phyloP scores from a whole-genome alignment of 139 green algal species.

The Chlamydomonas sp. region DNA sequence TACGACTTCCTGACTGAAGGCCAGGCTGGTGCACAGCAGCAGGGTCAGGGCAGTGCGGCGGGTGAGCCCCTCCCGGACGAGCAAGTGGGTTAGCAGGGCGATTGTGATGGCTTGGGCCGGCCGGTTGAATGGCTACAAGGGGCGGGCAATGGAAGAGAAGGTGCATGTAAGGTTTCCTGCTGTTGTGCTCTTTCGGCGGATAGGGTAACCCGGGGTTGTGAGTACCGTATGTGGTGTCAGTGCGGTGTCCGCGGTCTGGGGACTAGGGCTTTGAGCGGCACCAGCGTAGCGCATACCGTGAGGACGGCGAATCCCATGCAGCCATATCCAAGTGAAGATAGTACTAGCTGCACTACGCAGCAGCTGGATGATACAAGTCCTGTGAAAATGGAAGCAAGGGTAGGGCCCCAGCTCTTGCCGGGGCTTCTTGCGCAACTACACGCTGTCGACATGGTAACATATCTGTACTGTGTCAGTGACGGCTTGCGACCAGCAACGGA shows the following conservation, averaged over 20 bases:
- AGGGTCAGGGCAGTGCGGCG: slow-evolving; percentile 19
- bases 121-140: background rate
- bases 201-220: too few species aligned
- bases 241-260: too few species aligned
- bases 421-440: background rate
- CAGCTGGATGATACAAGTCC: slow-evolving; percentile 21
- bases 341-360: slow-evolving; percentile 42
- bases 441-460: too few species aligned
- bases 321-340: slow-evolving; percentile 26
- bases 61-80: slow-evolving; percentile 22
- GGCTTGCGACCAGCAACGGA: too few species aligned
- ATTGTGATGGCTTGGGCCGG: background rate
- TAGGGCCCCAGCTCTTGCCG: too few species aligned
- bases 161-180: too few species aligned
- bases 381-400: background rate
- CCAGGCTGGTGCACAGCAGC: background rate
- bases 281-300: background rate
- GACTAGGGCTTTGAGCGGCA: too few species aligned
- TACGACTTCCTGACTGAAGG: slow-evolving; percentile 33
- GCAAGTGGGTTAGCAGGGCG: slow-evolving; percentile 2
- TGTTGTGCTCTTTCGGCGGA: too few species aligned
- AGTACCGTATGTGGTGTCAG: too few species aligned
- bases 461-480: too few species aligned
- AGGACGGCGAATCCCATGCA: slow-evolving; percentile 43
- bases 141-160: too few species aligned